Conservation (phyloP, 1,139 yeast species). For the Kazachstania sp. region DNA sequence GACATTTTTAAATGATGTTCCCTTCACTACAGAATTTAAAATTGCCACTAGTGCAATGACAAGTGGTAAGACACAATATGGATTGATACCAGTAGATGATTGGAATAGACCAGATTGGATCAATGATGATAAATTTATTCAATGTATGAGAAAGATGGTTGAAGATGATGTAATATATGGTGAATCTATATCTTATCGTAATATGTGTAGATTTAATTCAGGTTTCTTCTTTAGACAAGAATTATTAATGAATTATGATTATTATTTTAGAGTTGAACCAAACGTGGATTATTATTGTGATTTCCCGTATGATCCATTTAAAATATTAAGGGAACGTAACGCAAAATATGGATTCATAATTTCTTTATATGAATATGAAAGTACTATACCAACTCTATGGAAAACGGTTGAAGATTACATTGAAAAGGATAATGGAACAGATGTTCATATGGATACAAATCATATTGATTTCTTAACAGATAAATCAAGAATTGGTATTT, state of each 20-base stretch:
- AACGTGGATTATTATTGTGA: constrained; percentile 81
- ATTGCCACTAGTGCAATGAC: constrained; percentile 66
- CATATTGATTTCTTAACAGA: constrained; percentile 65
- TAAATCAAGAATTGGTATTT: constrained; percentile 35
- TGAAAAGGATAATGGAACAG: constrained; percentile 45
- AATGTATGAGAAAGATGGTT: constrained; percentile 46
- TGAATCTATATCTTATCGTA: constrained; percentile 64
- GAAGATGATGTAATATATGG: constrained; percentile 68
- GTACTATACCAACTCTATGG: constrained; percentile 84
- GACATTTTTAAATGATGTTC: constrained; percentile 81
- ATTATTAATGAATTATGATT: constrained; percentile 56
- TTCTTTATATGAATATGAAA: constrained; percentile 64
- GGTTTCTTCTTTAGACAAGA: constrained; percentile 75
- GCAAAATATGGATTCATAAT: constrained; percentile 86
- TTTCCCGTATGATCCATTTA: constrained; percentile 73
- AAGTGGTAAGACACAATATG: constrained; percentile 63
- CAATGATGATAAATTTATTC: constrained; percentile 35
- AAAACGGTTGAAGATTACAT: constrained; percentile 60
- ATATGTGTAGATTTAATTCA: constrained; percentile 76
- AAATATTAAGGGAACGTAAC: constrained; percentile 57
- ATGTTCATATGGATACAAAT: constrained; percentile 53
- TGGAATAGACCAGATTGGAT: constrained; percentile 62
- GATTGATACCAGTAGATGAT: constrained; percentile 52
- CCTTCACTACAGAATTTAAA: constrained; percentile 61
- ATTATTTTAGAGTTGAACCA: constrained; percentile 94